Conservation (phyloP, 148 eudicot species). For the Suaeda aralocaspica region DNA sequence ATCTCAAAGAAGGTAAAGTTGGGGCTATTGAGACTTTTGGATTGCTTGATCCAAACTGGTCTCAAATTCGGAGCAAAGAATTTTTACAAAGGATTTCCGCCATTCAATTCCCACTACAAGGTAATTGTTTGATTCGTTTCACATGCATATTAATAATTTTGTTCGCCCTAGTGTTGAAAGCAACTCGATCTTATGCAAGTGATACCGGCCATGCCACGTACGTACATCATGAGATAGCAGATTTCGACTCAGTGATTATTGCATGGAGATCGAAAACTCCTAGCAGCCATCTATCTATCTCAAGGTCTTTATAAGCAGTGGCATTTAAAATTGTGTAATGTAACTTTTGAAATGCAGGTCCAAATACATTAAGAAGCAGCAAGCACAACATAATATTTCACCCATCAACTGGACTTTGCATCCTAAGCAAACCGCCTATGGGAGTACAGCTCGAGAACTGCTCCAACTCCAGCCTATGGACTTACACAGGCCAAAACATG, state of each 20-base stretch:
- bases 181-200: no score
- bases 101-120: conserved; percentile 59
- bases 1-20: conserved; percentile 42
- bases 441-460: conserved; percentile 59
- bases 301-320: no score
- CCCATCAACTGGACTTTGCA: conserved; percentile 71
- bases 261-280: no score
- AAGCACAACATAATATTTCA: conserved; percentile 62
- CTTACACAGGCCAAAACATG: conserved; percentile 40
- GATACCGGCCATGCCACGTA: no score
- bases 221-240: no score
- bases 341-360: conserved; percentile 46
- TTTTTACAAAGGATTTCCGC: conserved; percentile 53
- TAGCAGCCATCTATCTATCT: no score
- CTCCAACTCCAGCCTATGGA: conserved; percentile 48
- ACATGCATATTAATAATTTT: no score
- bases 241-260: no score
- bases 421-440: conserved; percentile 30
- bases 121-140: no score
- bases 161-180: no score
- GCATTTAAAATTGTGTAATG: no score
- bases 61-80: conserved; percentile 39
- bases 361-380: conserved; percentile 26
- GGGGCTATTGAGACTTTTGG: conserved; percentile 66
- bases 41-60: conserved; percentile 52